phyloP scores from a whole-genome alignment of 768 basidiomycete genomes.

The Auriscalpium microsporum region DNA sequence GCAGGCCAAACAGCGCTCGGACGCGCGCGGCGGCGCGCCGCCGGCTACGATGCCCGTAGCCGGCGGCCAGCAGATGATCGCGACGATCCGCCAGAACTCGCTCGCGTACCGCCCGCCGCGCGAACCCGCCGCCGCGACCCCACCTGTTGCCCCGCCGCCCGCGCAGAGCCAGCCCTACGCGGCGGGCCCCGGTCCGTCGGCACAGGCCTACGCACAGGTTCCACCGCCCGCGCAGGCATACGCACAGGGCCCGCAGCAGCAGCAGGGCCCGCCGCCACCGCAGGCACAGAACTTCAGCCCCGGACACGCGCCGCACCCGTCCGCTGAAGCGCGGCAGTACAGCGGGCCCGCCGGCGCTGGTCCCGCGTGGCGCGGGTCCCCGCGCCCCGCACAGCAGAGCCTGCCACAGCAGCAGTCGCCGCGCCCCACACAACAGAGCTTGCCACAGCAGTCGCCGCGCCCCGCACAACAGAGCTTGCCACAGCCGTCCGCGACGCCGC shows the following conservation, averaged over 20 bases:
- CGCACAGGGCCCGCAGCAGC: slow-evolving; percentile 5
- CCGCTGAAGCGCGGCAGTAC: not conserved
- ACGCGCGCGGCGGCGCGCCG: slow-evolving; percentile 19
- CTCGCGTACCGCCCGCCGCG: slow-evolving; percentile 17
- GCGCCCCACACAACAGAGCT: too few species aligned
- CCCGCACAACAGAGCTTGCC: too few species aligned
- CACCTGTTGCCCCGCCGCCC: not conserved
- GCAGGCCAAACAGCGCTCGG: slow-evolving; percentile 52
- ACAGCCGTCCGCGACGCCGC: not conserved
- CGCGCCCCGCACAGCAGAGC: too few species aligned
- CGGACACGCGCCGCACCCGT: not conserved
- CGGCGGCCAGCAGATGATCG: slow-evolving; percentile 41
- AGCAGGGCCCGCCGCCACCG: slow-evolving; percentile 4
- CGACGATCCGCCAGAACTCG: slow-evolving; percentile 47
- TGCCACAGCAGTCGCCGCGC: not conserved
- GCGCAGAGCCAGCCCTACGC: not conserved
- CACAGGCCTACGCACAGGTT: not conserved
- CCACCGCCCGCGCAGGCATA: slow-evolving; percentile 8
- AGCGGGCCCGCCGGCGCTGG: not conserved
- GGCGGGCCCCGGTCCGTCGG: not conserved
- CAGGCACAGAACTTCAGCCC: not conserved
- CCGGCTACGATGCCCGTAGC: slow-evolving; percentile 13
- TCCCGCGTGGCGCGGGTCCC: not conserved
- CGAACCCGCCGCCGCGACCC: not conserved
- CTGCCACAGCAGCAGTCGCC: not conserved